Percentiles rank a stretch among this genome's conserved stretches.
phyloP scores from a whole-genome alignment of 768 basidiomycete species.

The Amanita rimosa region DNA sequence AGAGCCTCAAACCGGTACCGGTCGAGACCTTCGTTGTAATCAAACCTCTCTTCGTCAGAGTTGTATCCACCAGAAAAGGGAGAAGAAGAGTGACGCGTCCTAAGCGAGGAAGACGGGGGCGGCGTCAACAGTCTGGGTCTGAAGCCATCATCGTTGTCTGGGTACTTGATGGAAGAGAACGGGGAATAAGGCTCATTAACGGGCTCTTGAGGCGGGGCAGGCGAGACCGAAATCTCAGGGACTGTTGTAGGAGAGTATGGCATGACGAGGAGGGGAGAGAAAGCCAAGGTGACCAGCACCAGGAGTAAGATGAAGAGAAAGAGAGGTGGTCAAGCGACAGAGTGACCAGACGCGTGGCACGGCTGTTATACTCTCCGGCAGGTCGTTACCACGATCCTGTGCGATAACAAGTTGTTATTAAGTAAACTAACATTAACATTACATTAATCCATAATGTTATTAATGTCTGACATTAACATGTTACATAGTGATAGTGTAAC shows the following conservation, averaged over 20 bases:
- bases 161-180: constrained; percentile 27
- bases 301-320: constrained; percentile 15
- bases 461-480: no score
- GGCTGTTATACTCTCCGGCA: neutral
- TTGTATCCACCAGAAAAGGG: constrained; percentile 28
- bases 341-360: constrained; percentile 12
- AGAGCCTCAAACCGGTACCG: constrained; percentile 52
- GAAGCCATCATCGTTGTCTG: constrained; percentile 36
- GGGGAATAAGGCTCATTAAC: constrained; percentile 51
- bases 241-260: constrained; percentile 26
- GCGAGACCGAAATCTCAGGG: constrained; percentile 63
- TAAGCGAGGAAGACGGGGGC: constrained; percentile 34
- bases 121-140: constrained; percentile 49
- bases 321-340: constrained; percentile 19
- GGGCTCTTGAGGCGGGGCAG: constrained; percentile 45
- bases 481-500: no score
- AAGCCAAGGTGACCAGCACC: constrained; percentile 45
- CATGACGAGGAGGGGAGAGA: constrained; percentile 22
- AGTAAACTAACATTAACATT: no score
- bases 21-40: constrained; percentile 37
- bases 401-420: no score
- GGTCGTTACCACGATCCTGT: constrained; percentile 2
- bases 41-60: constrained; percentile 7
- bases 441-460: no score
- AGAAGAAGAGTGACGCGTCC: constrained; percentile 33